Evolutionary conservation across 2,329 filamentous ascomycete genomes (phyloP), one percentile per base, ranked within the genome.

Genomic region (Penicillium sp.): DNA sequence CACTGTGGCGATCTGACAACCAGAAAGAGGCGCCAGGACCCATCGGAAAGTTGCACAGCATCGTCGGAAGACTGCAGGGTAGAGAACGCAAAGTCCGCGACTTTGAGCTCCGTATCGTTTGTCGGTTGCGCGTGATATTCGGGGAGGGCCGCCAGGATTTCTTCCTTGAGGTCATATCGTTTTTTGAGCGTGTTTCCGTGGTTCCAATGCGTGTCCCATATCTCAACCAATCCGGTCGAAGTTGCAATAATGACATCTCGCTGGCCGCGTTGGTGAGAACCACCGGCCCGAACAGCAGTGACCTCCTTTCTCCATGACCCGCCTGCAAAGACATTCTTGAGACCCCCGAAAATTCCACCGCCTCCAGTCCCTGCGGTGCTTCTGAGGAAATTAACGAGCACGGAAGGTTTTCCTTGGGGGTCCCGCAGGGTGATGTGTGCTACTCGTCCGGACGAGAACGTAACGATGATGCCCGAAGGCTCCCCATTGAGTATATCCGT

Each of bases 201-300:
- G 57, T 89, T 90, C 71, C 93, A 90, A 66, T 93, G 91, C 41
- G 97, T 81, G 67, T 88, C 89, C 94, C 94, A 99, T 8, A 87
- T 82, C 64, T 95, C 88, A 27, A 99, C 76, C 55, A 86, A 83
- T 29, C 89, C 93, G 64, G 87, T 87, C 51, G 85, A 82, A 2
- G 91, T 94, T 15, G 87, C 85, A 37, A 92, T 86, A 45, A 96
- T 83, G 34, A 96, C 81, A 63, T 92, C 90, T 68, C 92, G 86
- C 72, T 97, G 91, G 25, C 91, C 92, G 60, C 91, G 86, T 55
- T 86, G 84, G 37, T 82, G 80, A 10, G 87, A 86, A 50, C 83
- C 80, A 41, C 90, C 89, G 27, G 91, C 86, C 62, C 86, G 85
- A 37, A 96, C 86, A 31, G 92, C 90, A 42, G 87, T 88, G 61